These are phyloP conservation scores for Verticillium albo-atrum DNA, from an alignment of 2,329 filamentous ascomycete species.

Conservation along the genomic window DNA sequence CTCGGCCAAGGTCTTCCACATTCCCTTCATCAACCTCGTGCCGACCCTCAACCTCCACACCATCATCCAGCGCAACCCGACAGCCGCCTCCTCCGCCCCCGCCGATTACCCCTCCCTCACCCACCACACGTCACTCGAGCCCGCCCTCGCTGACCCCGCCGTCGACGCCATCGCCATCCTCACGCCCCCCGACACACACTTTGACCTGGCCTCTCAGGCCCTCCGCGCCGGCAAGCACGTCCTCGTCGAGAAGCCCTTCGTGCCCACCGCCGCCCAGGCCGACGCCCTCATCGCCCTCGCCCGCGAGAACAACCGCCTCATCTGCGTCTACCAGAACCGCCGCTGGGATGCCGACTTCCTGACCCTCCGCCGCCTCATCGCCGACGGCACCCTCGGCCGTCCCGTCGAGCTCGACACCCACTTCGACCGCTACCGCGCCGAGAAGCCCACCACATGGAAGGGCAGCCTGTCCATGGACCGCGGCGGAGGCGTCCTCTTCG, in stretches of 20 bases:
- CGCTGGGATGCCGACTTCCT: conserved; percentile 76
- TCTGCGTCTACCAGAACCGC: conserved; percentile 73
- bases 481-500: conserved; percentile 66
- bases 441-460: conserved; percentile 63
- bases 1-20: conserved; percentile 77
- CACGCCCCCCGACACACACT: conserved; percentile 70
- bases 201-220: conserved; percentile 57
- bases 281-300: conserved; percentile 55
- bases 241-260: conserved; percentile 79
- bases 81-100: conserved; percentile 63
- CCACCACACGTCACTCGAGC: conserved; percentile 58
- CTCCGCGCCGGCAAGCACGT: conserved; percentile 72
- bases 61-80: conserved; percentile 69
- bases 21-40: conserved; percentile 67
- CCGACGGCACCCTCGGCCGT: conserved; percentile 58
- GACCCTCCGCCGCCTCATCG: conserved; percentile 60
- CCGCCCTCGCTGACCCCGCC: conserved; percentile 59
- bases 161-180: conserved; percentile 69
- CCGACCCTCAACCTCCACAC: conserved; percentile 64
- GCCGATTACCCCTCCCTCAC: conserved; percentile 62
- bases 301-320: conserved; percentile 40
- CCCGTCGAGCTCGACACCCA: conserved; percentile 75
- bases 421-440: conserved; percentile 69
- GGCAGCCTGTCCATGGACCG: conserved; percentile 50
- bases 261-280: conserved; percentile 65